Conservation (phyloP, 192 early-diverging fungal genomes). For the Entomortierella lignicola region DNA sequence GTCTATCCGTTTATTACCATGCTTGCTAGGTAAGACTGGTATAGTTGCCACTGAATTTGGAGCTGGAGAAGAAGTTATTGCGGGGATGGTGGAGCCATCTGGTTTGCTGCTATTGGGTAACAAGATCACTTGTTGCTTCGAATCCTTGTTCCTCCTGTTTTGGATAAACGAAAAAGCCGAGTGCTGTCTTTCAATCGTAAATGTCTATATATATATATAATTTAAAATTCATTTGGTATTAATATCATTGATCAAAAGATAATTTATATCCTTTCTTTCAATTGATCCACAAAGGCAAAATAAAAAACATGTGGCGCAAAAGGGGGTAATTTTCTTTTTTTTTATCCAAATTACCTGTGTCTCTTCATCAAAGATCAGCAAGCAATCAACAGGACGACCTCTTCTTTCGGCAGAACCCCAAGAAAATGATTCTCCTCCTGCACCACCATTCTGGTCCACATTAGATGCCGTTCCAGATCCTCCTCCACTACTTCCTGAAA, state of each 20-base stretch:
- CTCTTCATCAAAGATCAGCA: constrained; percentile 49
- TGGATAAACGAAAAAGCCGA: constrained; percentile 41
- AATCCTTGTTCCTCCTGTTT: constrained; percentile 22
- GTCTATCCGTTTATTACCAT: constrained; percentile 19
- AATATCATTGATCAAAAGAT: not conserved
- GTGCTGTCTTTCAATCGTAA: constrained; percentile 43
- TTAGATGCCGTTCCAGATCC: not conserved
- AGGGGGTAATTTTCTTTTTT: no score
- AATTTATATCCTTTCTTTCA: not conserved
- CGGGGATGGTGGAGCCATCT: constrained; percentile 20
- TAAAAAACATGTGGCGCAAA: not conserved
- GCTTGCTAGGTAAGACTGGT: constrained; percentile 12
- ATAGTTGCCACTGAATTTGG: constrained; percentile 11
- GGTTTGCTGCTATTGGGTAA: constrained; percentile 31
- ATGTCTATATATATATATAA: constrained; percentile 22
- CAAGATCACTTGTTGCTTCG: constrained; percentile 25
- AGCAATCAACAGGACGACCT: constrained; percentile 31
- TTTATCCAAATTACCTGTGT: constrained; percentile 30
- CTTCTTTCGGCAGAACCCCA: constrained; percentile 25
- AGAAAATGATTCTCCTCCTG: constrained; percentile 29
- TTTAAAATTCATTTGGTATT: not conserved
- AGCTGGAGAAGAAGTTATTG: constrained; percentile 4
- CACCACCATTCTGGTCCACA: constrained; percentile 3
- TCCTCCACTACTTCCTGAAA: constrained; percentile 32
- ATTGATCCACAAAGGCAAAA: not conserved